Conservation (phyloP, 1,284 basidiomycete genomes). For the Phaffia rhodozyma region DNA sequence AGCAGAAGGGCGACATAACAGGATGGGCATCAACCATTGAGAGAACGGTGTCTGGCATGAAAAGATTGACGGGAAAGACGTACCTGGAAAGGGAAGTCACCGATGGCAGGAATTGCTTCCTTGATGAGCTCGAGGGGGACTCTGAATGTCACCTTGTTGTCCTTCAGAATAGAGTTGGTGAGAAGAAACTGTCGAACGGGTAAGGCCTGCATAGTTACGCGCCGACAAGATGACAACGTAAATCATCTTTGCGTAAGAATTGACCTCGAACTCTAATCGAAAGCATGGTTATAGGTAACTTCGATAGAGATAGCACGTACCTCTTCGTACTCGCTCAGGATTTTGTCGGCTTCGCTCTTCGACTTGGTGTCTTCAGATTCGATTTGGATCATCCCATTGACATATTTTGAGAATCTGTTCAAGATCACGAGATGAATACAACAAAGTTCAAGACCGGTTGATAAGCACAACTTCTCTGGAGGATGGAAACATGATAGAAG, state of each 20-base stretch:
- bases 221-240: background rate
- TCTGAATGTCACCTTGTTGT: conserved; percentile 37
- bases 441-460: background rate
- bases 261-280: background rate
- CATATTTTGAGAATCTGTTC: conserved; percentile 36
- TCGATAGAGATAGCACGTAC: conserved; percentile 23
- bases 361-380: conserved; percentile 34
- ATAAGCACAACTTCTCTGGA: background rate
- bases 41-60: background rate
- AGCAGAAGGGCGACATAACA: background rate
- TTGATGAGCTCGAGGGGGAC: conserved; percentile 40
- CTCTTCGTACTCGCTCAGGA: conserved; percentile 38
- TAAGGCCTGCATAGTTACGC: conserved; percentile 28
- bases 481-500: no score
- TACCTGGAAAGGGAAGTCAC: conserved; percentile 40
- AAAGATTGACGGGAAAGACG: background rate
- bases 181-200: conserved; percentile 44
- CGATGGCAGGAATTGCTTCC: conserved; percentile 38
- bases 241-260: no score
- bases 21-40: background rate
- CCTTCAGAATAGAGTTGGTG: conserved; percentile 39
- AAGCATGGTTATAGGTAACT: background rate
- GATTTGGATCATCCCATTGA: conserved; percentile 41
- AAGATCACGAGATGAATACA: background rate
- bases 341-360: conserved; percentile 41